Evolutionary conservation across 2,329 filamentous ascomycete species (phyloP).

Genomic region (Aspergillus intermedius): DNA sequence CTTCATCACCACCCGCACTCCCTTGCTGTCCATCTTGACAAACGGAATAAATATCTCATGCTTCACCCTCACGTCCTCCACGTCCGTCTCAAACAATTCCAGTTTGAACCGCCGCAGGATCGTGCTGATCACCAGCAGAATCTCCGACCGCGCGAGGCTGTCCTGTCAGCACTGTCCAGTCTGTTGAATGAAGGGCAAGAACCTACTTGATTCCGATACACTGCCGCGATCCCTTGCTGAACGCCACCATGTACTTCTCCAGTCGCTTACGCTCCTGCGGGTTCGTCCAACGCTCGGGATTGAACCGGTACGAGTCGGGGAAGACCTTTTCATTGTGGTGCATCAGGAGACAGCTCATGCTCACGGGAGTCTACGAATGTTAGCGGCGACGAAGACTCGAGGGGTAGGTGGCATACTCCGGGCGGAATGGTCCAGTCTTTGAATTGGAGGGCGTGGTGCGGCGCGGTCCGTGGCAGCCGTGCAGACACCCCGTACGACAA

Average conservation of each 20-base stretch:
- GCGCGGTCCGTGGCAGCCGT: constrained; percentile 24
- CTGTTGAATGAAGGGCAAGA: background rate
- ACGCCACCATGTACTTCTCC: constrained; percentile 32
- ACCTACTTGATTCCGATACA: constrained; percentile 42
- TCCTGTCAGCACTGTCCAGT: background rate
- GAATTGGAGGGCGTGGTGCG: constrained; percentile 22
- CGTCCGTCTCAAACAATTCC: constrained; percentile 26
- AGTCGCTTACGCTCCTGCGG: constrained; percentile 25
- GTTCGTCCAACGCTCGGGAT: constrained; percentile 34
- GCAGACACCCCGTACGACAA: constrained; percentile 23
- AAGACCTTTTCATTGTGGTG: constrained; percentile 33
- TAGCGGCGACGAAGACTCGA: background rate
- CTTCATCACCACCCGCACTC: constrained; percentile 14
- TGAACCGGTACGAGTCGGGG: constrained; percentile 28
- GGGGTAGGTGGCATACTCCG: constrained; percentile 15
- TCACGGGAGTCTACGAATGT: constrained; percentile 25
- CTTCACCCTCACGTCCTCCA: constrained; percentile 21
- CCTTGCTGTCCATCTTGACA: constrained; percentile 11
- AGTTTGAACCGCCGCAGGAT: constrained; percentile 26
- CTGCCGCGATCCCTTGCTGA: constrained; percentile 37
- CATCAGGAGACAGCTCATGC: constrained; percentile 32
- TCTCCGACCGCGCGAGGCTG: constrained; percentile 29
- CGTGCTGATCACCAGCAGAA: constrained; percentile 24
- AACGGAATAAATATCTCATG: constrained; percentile 20
- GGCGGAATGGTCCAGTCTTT: constrained; percentile 28